A percentile compares a stretch with the other conserved stretches of the same genome.
Evolutionary conservation across 441 rosid genomes (phyloP).

Genomic region (Bruguiera hainesii): DNA sequence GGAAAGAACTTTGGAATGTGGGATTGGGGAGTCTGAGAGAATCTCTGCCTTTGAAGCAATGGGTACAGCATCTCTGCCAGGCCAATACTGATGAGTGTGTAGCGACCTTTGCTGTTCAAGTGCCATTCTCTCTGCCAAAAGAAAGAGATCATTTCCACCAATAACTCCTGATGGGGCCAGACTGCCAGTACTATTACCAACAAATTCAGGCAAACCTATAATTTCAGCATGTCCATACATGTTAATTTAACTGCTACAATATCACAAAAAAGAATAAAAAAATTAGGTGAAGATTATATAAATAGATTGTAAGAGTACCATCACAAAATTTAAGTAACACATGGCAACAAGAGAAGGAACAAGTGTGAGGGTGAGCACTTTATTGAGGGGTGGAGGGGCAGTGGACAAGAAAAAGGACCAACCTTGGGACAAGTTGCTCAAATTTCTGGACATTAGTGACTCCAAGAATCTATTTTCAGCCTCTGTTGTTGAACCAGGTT

Average conservation of each 20-base stretch:
- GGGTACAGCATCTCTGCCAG: slow-evolving; percentile 65
- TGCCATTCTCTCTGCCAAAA: slow-evolving; percentile 69
- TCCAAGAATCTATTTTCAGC: slow-evolving; percentile 94
- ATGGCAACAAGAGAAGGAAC: not conserved
- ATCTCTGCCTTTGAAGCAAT: slow-evolving; percentile 58
- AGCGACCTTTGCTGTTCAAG: slow-evolving; percentile 75
- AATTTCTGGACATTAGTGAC: slow-evolving; percentile 74
- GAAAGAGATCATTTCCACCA: slow-evolving; percentile 58
- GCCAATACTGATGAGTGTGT: slow-evolving; percentile 62
- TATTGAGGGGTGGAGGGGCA: not conserved
- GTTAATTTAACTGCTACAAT: slow-evolving; percentile 7
- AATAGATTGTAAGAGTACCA: not conserved
- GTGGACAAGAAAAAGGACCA: slow-evolving; percentile 8
- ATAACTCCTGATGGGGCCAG: slow-evolving; percentile 49
- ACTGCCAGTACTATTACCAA: slow-evolving; percentile 46
- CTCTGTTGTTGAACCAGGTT: slow-evolving; percentile 54
- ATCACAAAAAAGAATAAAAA: not conserved
- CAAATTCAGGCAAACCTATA: slow-evolving; percentile 66
- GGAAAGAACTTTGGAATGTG: slow-evolving; percentile 36
- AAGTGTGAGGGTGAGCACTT: not conserved
- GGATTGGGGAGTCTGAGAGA: slow-evolving; percentile 38
- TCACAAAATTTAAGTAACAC: not conserved
- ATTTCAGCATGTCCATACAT: slow-evolving; percentile 21
- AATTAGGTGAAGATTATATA: not conserved
- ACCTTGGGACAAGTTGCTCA: slow-evolving; percentile 67